These are phyloP conservation scores for Botrytis cinerea DNA, from an alignment of 2,329 filamentous ascomycete genomes.

Conservation along the genomic window DNA sequence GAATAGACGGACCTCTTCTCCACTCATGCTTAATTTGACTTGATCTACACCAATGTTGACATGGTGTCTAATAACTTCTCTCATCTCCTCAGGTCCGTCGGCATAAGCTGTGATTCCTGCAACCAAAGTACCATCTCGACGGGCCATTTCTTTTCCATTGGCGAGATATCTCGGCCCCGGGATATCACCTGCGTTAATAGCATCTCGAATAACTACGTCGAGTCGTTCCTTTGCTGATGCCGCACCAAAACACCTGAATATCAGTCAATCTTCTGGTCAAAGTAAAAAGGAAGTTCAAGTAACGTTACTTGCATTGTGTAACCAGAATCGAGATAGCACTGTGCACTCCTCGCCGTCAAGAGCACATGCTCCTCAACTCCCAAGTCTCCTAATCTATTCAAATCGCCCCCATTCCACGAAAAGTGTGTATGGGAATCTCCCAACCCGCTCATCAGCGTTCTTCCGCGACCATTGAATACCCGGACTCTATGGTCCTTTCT, in stretches of 20 bases:
- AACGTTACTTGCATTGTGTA: conserved; percentile 47
- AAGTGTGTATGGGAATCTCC: conserved; percentile 53
- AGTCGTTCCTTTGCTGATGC: conserved; percentile 34
- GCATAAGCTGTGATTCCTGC: conserved; percentile 41
- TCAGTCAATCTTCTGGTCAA: not conserved
- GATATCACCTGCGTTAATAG: conserved; percentile 51
- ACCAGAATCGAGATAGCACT: conserved; percentile 50
- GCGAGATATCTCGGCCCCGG: conserved; percentile 51
- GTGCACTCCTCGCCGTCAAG: conserved; percentile 37
- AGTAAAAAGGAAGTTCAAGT: not conserved
- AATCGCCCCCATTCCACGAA: conserved; percentile 50
- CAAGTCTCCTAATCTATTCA: conserved; percentile 47
- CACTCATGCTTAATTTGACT: conserved; percentile 48
- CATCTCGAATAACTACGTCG: conserved; percentile 51
- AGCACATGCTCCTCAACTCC: conserved; percentile 50
- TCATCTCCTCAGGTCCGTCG: conserved; percentile 47
- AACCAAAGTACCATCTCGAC: conserved; percentile 48
- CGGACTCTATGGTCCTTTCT: not conserved
- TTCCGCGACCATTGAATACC: conserved; percentile 28
- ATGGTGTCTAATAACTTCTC: conserved; percentile 44
- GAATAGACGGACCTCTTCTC: conserved; percentile 30
- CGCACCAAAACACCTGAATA: conserved; percentile 33
- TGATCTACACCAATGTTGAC: conserved; percentile 46
- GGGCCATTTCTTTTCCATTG: conserved; percentile 52
- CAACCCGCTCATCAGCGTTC: conserved; percentile 52